Conservation (phyloP, 225 moss, liverwort and hornwort genomes). For the Sphagnum tenellum region DNA sequence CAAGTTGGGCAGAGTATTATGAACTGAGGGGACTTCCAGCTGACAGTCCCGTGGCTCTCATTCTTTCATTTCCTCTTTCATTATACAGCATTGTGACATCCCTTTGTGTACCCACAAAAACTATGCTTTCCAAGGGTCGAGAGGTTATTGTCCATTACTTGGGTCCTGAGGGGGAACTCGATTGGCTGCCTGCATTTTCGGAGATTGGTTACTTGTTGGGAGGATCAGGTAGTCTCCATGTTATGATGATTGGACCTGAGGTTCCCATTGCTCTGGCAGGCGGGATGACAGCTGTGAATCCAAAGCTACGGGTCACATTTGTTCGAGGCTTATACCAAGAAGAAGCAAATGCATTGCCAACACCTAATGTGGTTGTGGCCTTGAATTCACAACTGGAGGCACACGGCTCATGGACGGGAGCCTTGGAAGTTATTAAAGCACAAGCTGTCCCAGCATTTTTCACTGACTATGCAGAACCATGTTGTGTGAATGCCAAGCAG, state of each 20-base stretch:
- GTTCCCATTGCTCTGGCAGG: conserved; percentile 47
- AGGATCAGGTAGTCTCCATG: conserved; percentile 30
- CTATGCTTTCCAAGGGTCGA: conserved; percentile 43
- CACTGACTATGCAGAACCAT: conserved; percentile 53
- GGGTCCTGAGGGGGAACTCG: conserved; percentile 56
- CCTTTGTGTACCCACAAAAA: conserved; percentile 37
- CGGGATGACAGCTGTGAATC: conserved; percentile 33
- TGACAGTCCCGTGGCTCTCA: conserved; percentile 45
- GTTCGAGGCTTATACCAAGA: conserved; percentile 53
- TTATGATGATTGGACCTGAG: conserved; percentile 50
- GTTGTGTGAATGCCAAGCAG: conserved; percentile 53
- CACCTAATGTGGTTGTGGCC: conserved; percentile 42
- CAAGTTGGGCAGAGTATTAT: conserved; percentile 58
- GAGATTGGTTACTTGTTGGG: conserved; percentile 51
- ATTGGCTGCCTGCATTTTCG: conserved; percentile 54
- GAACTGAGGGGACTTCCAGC: conserved; percentile 34
- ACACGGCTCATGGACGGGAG: conserved; percentile 39
- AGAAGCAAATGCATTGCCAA: conserved; percentile 45
- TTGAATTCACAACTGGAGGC: conserved; percentile 43
- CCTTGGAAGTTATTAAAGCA: conserved; percentile 37
- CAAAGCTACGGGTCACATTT: conserved; percentile 42
- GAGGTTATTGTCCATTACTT: conserved; percentile 51
- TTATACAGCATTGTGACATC: conserved; percentile 44
- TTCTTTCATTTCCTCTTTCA: conserved; percentile 24
- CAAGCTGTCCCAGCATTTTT: conserved; percentile 38